phyloP scores from a whole-genome alignment of 257 asterid species.

The Nicotiana undulata region DNA sequence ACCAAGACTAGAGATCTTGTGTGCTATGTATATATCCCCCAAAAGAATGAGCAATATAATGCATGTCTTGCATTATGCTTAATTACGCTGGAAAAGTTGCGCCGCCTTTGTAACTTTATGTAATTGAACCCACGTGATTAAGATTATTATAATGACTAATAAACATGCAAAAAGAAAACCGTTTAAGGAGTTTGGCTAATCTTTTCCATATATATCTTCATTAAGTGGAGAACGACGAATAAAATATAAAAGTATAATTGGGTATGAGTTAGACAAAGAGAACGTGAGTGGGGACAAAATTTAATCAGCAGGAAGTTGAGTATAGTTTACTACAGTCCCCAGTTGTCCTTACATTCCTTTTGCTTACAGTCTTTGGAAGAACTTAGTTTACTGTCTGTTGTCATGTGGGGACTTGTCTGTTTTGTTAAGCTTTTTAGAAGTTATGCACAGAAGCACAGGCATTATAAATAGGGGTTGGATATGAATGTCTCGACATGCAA shows the following conservation, averaged over 20 bases:
- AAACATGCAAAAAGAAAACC: neutral
- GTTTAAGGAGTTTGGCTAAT: neutral
- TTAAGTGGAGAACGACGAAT: neutral
- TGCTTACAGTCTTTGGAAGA: neutral
- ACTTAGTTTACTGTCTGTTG: slow-evolving; percentile 6
- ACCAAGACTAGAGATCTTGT: neutral
- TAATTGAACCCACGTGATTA: slow-evolving; percentile 2
- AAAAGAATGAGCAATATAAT: neutral
- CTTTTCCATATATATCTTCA: too few species aligned
- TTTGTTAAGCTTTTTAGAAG: slow-evolving; percentile 2
- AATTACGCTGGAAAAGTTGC: neutral
- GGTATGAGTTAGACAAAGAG: slow-evolving; percentile 8
- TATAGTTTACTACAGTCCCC: neutral
- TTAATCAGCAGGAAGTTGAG: neutral
- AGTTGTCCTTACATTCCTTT: slow-evolving; percentile 9
- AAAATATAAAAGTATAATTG: neutral
- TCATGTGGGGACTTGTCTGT: slow-evolving; percentile 15
- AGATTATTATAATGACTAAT: neutral
- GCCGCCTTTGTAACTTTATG: neutral
- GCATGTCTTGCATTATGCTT: neutral
- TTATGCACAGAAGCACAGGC: neutral
- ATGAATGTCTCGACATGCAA: neutral
- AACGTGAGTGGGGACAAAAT: slow-evolving; percentile 21
- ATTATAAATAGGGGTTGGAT: slow-evolving; percentile 7
- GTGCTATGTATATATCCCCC: neutral